Evolutionary conservation across 2,329 filamentous ascomycete genomes (phyloP).

Genomic region (Onygenales sp.): DNA sequence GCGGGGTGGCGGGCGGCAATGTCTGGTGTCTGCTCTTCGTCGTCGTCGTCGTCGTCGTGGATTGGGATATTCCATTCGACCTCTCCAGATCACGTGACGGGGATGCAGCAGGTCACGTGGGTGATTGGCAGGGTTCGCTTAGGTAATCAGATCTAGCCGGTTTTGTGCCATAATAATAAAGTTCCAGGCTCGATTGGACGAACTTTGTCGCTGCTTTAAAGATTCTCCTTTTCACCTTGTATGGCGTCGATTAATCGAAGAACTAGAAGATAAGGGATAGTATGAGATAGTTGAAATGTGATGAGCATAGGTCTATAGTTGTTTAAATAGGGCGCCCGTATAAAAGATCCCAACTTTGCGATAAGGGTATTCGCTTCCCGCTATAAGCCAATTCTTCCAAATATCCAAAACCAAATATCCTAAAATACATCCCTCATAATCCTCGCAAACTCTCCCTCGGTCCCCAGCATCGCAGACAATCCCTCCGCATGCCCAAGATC

Average conservation of each 20-base stretch:
- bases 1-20: neutral
- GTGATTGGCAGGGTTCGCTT: neutral
- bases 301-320: no score
- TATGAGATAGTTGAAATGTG: no score
- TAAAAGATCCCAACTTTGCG: no score
- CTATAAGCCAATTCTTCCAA: neutral
- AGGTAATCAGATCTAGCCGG: neutral
- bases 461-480: conserved; percentile 38
- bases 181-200: neutral
- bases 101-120: neutral
- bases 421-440: conserved; percentile 53
- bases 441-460: conserved; percentile 50
- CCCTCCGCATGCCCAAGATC: conserved; percentile 35
- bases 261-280: no score
- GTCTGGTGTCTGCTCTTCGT: neutral
- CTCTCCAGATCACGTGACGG: neutral
- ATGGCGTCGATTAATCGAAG: no score
- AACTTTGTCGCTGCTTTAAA: neutral
- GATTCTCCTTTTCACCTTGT: no score
- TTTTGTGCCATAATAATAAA: neutral
- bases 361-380: no score
- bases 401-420: conserved; percentile 6
- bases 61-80: neutral
- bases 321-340: no score
- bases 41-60: neutral